Percentiles rank a stretch among this genome's conserved stretches.
Conservation (phyloP, 495 filamentous ascomycete genomes). For the Penicillium taxi region DNA sequence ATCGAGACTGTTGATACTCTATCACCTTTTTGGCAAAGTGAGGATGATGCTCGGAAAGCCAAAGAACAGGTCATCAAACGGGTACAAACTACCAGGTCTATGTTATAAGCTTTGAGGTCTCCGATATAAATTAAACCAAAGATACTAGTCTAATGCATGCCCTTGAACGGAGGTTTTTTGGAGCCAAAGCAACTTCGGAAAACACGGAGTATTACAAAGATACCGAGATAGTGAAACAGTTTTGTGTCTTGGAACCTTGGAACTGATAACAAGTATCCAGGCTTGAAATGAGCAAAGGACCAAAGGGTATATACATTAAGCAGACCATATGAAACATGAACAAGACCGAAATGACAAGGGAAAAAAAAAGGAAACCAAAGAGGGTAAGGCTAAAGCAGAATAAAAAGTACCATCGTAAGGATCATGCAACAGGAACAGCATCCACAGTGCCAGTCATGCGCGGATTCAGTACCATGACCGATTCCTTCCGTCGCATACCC, state of each 20-base stretch:
- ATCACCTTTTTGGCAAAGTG: conserved; percentile 19
- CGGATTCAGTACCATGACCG: no score
- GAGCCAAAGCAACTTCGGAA: no score
- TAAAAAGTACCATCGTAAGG: neutral
- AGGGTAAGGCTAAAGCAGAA: neutral
- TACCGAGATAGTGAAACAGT: neutral
- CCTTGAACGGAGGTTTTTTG: no score
- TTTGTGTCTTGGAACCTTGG: neutral
- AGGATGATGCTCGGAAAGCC: neutral
- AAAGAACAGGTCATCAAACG: conserved; percentile 5
- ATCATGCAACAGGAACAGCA: conserved; percentile 5
- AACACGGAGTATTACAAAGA: no score
- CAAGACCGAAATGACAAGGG: neutral
- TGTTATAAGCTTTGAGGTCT: no score
- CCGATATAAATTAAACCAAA: no score
- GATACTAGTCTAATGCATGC: no score
- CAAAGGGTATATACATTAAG: conserved; percentile 3
- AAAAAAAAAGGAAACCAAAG: neutral
- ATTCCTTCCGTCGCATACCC: conserved; percentile 7
- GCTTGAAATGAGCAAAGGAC: neutral
- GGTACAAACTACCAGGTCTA: neutral
- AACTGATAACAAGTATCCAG: no score
- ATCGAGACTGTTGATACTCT: conserved; percentile 7
- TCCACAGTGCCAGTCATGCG: conserved; percentile 1
- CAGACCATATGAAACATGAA: neutral